phyloP scores from a whole-genome alignment of 192 early-diverging fungal species.

The Backusella macrospora region DNA sequence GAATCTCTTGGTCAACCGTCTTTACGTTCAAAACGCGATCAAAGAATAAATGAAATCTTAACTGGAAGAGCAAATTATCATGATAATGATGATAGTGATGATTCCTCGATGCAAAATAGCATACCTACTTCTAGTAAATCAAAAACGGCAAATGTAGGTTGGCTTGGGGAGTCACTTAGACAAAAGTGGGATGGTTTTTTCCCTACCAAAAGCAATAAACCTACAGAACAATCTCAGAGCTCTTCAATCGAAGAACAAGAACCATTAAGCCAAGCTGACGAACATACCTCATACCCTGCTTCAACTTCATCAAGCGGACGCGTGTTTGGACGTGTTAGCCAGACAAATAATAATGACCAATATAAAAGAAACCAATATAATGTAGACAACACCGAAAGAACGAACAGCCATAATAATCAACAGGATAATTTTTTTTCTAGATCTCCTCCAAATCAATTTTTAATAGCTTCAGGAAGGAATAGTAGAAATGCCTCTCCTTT shows the following conservation, averaged over 20 bases:
- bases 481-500: conserved; percentile 20
- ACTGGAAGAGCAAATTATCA: conserved; percentile 15
- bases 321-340: not conserved
- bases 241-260: not conserved
- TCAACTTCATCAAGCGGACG: not conserved
- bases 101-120: not conserved
- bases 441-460: conserved; percentile 23
- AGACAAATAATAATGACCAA: not conserved
- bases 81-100: not conserved
- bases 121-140: not conserved
- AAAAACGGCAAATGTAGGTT: not conserved
- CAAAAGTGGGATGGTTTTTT: conserved; percentile 9
- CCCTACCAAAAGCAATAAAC: not conserved
- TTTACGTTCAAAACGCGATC: conserved; percentile 24
- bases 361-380: not conserved
- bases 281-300: not conserved
- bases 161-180: conserved; percentile 15
- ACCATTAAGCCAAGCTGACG: not conserved
- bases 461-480: conserved; percentile 8
- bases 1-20: not conserved
- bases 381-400: not conserved
- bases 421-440: conserved; percentile 3
- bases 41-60: conserved; percentile 28
- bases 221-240: not conserved
- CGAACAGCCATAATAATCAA: not conserved